Conservation (phyloP, 768 basidiomycete genomes). For the Leccinum disarticulatum region DNA sequence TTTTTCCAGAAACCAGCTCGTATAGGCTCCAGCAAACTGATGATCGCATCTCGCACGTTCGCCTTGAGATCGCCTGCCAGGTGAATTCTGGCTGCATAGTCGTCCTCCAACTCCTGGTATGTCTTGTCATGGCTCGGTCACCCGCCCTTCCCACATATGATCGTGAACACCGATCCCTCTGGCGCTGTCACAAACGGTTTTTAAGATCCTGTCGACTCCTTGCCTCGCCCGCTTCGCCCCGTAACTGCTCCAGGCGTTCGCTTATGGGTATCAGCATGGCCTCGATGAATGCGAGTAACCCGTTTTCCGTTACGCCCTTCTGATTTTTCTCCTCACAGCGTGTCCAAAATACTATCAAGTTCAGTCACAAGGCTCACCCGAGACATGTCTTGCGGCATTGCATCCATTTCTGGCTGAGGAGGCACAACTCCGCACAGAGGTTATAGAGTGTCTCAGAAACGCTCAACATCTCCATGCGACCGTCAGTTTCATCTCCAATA, state of each 20-base stretch:
- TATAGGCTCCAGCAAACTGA: constrained; percentile 76
- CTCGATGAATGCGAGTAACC: constrained; percentile 79
- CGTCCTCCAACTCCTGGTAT: constrained; percentile 65
- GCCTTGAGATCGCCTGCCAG: constrained; percentile 85
- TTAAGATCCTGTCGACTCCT: constrained; percentile 50
- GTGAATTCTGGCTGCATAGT: constrained; percentile 76
- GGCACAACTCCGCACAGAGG: constrained; percentile 84
- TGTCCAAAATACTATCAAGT: constrained; percentile 90
- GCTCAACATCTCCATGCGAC: constrained; percentile 97
- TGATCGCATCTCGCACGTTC: constrained; percentile 71
- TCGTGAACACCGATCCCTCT: constrained; percentile 76
- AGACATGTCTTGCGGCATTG: constrained; percentile 91
- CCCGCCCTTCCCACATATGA: constrained; percentile 78
- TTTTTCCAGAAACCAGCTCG: constrained; percentile 69
- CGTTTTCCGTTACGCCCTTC: constrained; percentile 72
- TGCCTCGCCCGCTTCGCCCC: constrained; percentile 44
- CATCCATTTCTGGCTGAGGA: constrained; percentile 98
- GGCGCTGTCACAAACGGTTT: constrained; percentile 71
- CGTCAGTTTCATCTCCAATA: constrained; percentile 96
- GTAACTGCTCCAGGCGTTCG: constrained; percentile 58
- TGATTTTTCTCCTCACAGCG: constrained; percentile 86
- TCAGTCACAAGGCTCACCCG: constrained; percentile 91
- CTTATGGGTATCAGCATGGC: constrained; percentile 89
- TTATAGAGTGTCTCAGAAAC: constrained; percentile 90
- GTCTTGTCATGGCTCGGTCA: constrained; percentile 64